Evolutionary conservation across 2,329 filamentous ascomycete genomes (phyloP).

Genomic region (Fusarium denticulatum): DNA sequence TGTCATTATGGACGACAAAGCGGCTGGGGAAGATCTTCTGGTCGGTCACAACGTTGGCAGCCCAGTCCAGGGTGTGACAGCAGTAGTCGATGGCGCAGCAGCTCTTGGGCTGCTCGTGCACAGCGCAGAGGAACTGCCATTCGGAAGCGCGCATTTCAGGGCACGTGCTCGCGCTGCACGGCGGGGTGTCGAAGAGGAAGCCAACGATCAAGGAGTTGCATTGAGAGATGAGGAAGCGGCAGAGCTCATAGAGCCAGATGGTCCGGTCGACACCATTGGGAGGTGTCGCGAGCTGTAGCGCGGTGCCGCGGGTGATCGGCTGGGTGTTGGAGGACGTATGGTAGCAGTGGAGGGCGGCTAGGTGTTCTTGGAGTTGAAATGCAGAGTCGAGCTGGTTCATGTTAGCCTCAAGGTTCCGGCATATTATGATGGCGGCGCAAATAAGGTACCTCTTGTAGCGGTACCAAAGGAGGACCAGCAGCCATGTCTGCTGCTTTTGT

Average conservation of each 20-base stretch:
- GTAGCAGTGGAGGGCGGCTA: slow-evolving; percentile 89
- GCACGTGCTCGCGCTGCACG: slow-evolving; percentile 89
- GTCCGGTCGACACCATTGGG: slow-evolving; percentile 85
- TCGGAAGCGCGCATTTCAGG: slow-evolving; percentile 98
- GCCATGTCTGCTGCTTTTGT: slow-evolving; percentile 94
- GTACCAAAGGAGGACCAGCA: slow-evolving; percentile 86
- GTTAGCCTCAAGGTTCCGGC: slow-evolving; percentile 19
- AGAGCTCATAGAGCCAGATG: slow-evolving; percentile 97
- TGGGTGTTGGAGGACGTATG: slow-evolving; percentile 74
- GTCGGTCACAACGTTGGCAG: slow-evolving; percentile 91
- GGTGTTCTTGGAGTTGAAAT: slow-evolving; percentile 96
- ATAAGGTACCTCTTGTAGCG: slow-evolving; percentile 76
- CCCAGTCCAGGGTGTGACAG: slow-evolving; percentile 98
- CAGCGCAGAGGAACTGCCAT: slow-evolving; percentile 98
- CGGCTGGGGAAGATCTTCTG: slow-evolving; percentile 95
- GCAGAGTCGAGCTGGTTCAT: slow-evolving; percentile 84
- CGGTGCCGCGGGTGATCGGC: slow-evolving; percentile 80
- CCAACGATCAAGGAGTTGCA: slow-evolving; percentile 92
- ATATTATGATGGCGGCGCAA: slow-evolving; percentile 4
- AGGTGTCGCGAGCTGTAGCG: slow-evolving; percentile 78
- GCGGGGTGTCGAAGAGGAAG: slow-evolving; percentile 89
- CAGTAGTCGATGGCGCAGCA: slow-evolving; percentile 99
- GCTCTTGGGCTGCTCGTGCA: slow-evolving; percentile 94
- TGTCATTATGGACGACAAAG: slow-evolving; percentile 67
- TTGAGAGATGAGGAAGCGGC: slow-evolving; percentile 93